Evolutionary conservation across 2,329 filamentous ascomycete genomes (phyloP), one percentile per base, ranked within the genome.

Genomic region (Macroventuria anomochaeta): DNA sequence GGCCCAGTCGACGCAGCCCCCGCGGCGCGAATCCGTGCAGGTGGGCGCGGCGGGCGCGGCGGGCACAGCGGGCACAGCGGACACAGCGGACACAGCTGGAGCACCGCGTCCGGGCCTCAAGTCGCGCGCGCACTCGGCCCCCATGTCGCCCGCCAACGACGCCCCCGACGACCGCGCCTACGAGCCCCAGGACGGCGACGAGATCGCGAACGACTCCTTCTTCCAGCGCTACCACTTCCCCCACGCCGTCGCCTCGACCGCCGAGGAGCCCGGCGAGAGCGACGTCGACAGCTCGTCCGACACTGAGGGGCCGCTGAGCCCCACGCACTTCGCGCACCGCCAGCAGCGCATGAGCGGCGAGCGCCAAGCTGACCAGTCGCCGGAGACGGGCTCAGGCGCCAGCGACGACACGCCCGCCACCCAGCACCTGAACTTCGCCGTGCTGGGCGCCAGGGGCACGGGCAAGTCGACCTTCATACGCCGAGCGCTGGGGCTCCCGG

Each of bases 381-480:
- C 62, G 3, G 70, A 68, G 20, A 57, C 63, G 37, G 61, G 53
- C 13, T 72, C 65, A 26, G 59, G 57, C 44, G 64, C 53, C 54
- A 69, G 59, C 62, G 69, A 72, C 46, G 61, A 65, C 21, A 44
- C 65, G 25, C 47, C 72, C 61, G 55, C 68, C 43, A 69, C 81
- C 59, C 80, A 81, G 31, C 79, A 84, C 65, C 78, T 87, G 64
- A 85, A 83, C 61, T 80, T 87, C 58, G 82, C 80, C 42, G 79
- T 87, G 25, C 73, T 86, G 39, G 84, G 85, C 55, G 77, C 78
- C 46, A 74, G 76, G 49, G 76, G 76, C 44, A 80, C 82, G 5
- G 84, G 84, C 55, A 87, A 87, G 71, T 81, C 83, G 20, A 82
- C 80, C 39, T 86, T 87, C 63, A 80, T 86, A 56, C 80, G 81